Evolutionary conservation across 202 grass and related monocot species (phyloP).

Genomic region (Hordeum pubiflorum): DNA sequence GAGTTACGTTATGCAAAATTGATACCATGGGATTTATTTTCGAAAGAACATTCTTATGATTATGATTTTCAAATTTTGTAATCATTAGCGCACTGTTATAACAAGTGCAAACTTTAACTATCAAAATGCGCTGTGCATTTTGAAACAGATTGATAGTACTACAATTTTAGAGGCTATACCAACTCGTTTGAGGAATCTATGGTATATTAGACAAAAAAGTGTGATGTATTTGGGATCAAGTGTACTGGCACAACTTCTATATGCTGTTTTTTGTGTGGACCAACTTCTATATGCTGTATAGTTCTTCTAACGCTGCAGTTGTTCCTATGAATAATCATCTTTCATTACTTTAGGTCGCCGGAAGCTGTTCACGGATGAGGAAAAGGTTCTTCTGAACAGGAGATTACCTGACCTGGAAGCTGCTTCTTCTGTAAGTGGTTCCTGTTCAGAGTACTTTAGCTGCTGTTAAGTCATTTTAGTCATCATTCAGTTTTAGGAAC

Average conservation of each 20-base stretch:
- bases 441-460: neutral
- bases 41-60: neutral
- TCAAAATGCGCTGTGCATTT: neutral
- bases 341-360: conserved; percentile 30
- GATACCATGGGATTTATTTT: neutral
- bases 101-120: neutral
- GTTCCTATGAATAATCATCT: neutral
- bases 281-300: neutral
- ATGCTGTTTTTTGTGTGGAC: neutral
- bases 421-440: conserved; percentile 59
- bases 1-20: neutral
- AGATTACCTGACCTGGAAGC: conserved; percentile 72
- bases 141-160: neutral
- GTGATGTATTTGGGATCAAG: neutral
- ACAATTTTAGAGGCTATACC: neutral
- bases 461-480: neutral
- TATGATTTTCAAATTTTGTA: neutral
- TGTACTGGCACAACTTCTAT: neutral
- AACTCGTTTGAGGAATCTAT: neutral
- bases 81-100: neutral
- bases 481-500: neutral
- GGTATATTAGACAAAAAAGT: neutral
- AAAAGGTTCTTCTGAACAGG: conserved; percentile 73
- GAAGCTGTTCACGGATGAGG: conserved; percentile 71
- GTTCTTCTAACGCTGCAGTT: neutral